Evolutionary conservation across 2,329 filamentous ascomycete genomes (phyloP).

Genomic region (Pyrenophora tritici-repentis): DNA sequence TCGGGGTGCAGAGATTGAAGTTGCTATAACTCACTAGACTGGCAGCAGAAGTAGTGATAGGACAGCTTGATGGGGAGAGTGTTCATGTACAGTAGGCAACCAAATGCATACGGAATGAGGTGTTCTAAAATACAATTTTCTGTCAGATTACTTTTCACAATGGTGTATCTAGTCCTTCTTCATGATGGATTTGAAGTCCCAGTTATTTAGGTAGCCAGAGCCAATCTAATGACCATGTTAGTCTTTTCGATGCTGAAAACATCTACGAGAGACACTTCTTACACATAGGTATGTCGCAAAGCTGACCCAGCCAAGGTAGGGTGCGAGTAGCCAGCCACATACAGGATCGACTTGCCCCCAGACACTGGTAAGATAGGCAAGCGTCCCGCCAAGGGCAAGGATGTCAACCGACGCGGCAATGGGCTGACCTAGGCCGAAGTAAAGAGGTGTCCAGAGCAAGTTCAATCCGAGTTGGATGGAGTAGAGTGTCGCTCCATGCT

Average conservation of each 20-base stretch:
- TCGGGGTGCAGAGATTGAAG: too few relatives aligned
- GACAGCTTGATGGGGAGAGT: too few relatives aligned
- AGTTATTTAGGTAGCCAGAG: conserved; percentile 48
- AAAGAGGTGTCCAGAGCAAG: conserved; percentile 88
- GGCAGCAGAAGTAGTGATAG: too few relatives aligned
- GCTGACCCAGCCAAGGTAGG: conserved; percentile 83
- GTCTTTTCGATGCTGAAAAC: background rate
- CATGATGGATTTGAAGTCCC: conserved; percentile 42
- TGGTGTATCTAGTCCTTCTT: conserved; percentile 27
- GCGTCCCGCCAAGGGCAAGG: conserved; percentile 70
- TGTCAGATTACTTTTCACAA: background rate
- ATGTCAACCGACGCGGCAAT: conserved; percentile 77
- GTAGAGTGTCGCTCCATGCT: conserved; percentile 77
- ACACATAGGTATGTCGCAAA: conserved; percentile 87
- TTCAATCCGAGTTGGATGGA: conserved; percentile 85
- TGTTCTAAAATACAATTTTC: background rate
- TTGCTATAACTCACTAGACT: too few relatives aligned
- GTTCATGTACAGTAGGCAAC: background rate
- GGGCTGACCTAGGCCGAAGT: conserved; percentile 78
- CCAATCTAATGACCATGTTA: conserved; percentile 37
- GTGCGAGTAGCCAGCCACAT: conserved; percentile 74
- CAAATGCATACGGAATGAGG: too few relatives aligned
- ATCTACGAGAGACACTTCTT: conserved; percentile 15
- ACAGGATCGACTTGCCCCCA: conserved; percentile 76
- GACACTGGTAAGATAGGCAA: conserved; percentile 71